Evolutionary conservation across 345 rosid species (phyloP).

Genomic region (Eucalyptus melliodora): DNA sequence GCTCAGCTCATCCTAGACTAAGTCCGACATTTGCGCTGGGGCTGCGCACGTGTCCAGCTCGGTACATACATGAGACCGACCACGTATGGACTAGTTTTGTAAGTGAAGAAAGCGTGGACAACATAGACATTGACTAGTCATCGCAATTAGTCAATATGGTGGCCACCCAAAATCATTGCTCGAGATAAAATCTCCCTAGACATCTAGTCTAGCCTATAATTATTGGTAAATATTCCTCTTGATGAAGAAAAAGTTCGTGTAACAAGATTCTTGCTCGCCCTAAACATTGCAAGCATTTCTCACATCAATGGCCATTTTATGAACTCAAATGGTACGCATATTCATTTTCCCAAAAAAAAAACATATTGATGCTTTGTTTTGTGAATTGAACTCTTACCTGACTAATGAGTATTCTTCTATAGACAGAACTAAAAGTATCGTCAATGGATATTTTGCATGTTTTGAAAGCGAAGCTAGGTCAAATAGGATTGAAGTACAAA

Average conservation of each 20-base stretch:
- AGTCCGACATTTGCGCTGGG: neutral
- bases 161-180: neutral
- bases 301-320: neutral
- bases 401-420: neutral
- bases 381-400: neutral
- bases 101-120: neutral
- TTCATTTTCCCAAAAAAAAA: neutral
- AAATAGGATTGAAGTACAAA: neutral
- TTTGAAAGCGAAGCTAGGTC: neutral
- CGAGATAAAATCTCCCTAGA: neutral
- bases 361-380: neutral
- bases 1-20: neutral
- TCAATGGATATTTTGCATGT: neutral
- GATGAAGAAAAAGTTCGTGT: neutral
- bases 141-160: neutral
- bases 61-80: neutral
- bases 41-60: conserved; percentile 57
- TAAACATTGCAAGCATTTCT: neutral
- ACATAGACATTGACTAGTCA: neutral
- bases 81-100: neutral
- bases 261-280: neutral
- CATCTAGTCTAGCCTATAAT: neutral
- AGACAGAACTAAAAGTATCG: neutral
- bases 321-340: neutral
- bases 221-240: neutral